phyloP scores from a whole-genome alignment of 306 rosid species.

The Cicer yamashitae region DNA sequence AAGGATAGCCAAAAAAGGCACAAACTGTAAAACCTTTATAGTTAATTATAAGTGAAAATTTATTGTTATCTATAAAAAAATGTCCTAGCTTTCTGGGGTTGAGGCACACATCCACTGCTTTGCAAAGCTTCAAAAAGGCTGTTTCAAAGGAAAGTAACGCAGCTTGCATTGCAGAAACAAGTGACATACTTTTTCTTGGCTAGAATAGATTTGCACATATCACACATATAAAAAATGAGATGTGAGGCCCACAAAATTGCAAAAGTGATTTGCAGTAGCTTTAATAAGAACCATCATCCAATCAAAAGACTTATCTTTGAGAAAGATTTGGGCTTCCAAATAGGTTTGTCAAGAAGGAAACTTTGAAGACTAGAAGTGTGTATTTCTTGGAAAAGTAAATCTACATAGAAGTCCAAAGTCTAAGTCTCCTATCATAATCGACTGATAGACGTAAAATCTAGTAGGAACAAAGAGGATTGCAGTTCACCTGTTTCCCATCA shows the following conservation, averaged over 20 bases:
- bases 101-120: constrained; percentile 5
- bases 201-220: constrained; percentile 24
- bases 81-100: constrained; percentile 12
- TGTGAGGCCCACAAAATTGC: constrained; percentile 18
- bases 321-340: constrained; percentile 30
- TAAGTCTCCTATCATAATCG: constrained; percentile 18
- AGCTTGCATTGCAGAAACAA: constrained; percentile 8
- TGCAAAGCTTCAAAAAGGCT: neutral
- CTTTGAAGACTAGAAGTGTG: constrained; percentile 10
- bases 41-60: neutral
- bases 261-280: constrained; percentile 24
- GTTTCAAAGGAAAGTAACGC: constrained; percentile 31
- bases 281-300: neutral
- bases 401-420: constrained; percentile 29
- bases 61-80: neutral
- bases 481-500: constrained; percentile 1
- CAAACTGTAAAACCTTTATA: constrained; percentile 12
- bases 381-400: constrained; percentile 35
- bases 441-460: constrained; percentile 15
- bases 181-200: constrained; percentile 3
- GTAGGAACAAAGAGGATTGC: neutral
- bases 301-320: constrained; percentile 27
- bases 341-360: constrained; percentile 34
- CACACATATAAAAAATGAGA: constrained; percentile 12
- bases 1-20: constrained; percentile 17